Percentiles rank a stretch among this genome's conserved stretches.
These are phyloP conservation scores for Backusella luteola DNA, from an alignment of 192 early-diverging fungal species.

Conservation along the genomic window DNA sequence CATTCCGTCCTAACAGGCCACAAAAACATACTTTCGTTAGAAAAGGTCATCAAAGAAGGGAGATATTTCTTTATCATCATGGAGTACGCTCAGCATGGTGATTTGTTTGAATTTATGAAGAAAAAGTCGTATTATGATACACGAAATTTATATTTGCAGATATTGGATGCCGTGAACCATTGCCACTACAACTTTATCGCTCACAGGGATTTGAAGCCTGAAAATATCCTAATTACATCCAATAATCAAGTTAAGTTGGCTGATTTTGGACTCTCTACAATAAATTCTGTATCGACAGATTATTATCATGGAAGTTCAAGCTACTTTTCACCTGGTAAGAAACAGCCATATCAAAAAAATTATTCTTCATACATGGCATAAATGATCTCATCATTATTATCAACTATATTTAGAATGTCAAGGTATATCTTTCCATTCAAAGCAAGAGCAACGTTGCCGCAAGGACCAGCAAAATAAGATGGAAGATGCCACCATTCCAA, in stretches of 20 bases:
- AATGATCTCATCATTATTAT: background rate
- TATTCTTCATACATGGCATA: background rate
- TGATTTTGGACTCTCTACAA: constrained; percentile 93
- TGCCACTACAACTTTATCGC: constrained; percentile 67
- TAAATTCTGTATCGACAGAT: constrained; percentile 58
- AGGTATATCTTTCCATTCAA: constrained; percentile 38
- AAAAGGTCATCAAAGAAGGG: constrained; percentile 61
- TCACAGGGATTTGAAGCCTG: constrained; percentile 82
- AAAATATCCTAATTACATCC: constrained; percentile 73
- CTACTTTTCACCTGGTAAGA: constrained; percentile 57
- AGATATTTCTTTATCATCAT: constrained; percentile 64
- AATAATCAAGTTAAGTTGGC: constrained; percentile 69
- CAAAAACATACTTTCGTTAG: constrained; percentile 64
- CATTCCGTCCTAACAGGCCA: constrained; percentile 64
- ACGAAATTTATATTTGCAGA: constrained; percentile 77
- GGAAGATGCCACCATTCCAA: background rate
- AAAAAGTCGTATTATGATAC: constrained; percentile 77
- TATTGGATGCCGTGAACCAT: constrained; percentile 78
- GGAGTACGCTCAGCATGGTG: constrained; percentile 82
- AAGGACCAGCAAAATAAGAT: constrained; percentile 23
- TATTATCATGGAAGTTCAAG: constrained; percentile 63
- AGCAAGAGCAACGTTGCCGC: background rate
- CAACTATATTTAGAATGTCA: constrained; percentile 48
- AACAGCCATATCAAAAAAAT: background rate
- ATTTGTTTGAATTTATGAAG: constrained; percentile 90